Base-by-base conservation (phyloP, 495 filamentous ascomycete species). In the Penicillium psychrofluorescens region DNA sequence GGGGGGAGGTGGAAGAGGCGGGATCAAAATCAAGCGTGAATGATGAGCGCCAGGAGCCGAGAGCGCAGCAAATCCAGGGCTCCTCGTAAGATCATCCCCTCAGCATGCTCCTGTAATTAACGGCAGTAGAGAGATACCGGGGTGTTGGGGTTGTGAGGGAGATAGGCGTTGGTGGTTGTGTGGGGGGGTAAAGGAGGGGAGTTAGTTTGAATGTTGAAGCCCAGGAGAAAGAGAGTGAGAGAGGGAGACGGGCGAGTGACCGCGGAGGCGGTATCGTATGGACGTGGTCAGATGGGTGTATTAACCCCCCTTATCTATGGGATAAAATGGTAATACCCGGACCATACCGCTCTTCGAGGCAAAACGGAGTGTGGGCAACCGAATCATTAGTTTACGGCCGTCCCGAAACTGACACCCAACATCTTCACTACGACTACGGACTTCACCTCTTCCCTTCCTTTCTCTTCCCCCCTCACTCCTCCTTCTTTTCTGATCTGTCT, bases 61-160 rank as follows among this genome's bases (percentile, higher is more conserved):
- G 64, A 66, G 67, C 69, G 67, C 69, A 71, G 65, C 59, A 56
- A 70, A 67, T 50, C 61, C 61, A 62, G 51, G 67, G 65, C 67
- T 63, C 64, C 60, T 53, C 66, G 62, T 46, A 48, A 57, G 59
- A 59, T 72, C 69, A 72, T 72, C 63, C 59, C 67, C 64, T 72
- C 64, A 69, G 58, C 68, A 72, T 72, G 45, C 59, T 58, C 54
- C 45, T 58, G 36, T 38, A 38, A 44, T 45, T 13, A 48, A 46
- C 46, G 35, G 32, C 36, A 38, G 41, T 27, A 35, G 45, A 41
- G 27, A 43, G 36, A 36, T 27, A 33, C 22, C 22, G 27, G 40
- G 45, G 35, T 29, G 30, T 33, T 38, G 30, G 42, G 45, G 13
- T 36, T 33, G 47, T 14, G 50, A 40, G 22, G 36, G 36, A 35